Conservation (phyloP, 306 rosid genomes). For the Oemleria cerasiformis region DNA sequence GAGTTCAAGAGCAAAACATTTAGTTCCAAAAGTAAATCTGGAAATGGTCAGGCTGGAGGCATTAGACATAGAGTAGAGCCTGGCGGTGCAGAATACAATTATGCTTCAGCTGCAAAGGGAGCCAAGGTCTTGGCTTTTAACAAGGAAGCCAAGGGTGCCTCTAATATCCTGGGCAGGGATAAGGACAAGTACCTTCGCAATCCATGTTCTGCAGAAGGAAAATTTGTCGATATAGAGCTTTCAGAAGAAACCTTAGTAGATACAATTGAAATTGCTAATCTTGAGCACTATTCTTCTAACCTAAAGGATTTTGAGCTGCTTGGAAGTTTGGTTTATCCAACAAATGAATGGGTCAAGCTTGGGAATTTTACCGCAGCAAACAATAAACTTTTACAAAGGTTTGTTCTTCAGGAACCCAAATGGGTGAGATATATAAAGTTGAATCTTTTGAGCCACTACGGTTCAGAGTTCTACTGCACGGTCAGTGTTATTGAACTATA, state of each 20-base stretch:
- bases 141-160: conserved; percentile 98
- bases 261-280: conserved; percentile 79
- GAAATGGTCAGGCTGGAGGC: conserved; percentile 51
- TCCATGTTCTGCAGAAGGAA: conserved; percentile 89
- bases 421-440: conserved; percentile 96
- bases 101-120: conserved; percentile 96
- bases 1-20: conserved; percentile 87
- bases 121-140: conserved; percentile 92
- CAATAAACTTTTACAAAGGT: conserved; percentile 71
- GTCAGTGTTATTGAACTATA: conserved; percentile 68
- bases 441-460: conserved; percentile 76
- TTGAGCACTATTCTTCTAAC: conserved; percentile 94
- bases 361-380: conserved; percentile 84
- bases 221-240: conserved; percentile 78
- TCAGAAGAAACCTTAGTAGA: conserved; percentile 95
- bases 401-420: conserved; percentile 76
- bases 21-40: conserved; percentile 53
- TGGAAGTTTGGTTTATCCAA: conserved; percentile 83
- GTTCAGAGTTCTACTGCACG: conserved; percentile 96
- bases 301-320: conserved; percentile 71
- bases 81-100: conserved; percentile 82
- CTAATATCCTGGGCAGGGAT: conserved; percentile 75
- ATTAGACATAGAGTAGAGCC: conserved; percentile 83
- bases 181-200: conserved; percentile 92
- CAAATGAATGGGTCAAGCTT: conserved; percentile 75